Evolutionary conservation across 1,284 basidiomycete species (phyloP).

Genomic region (Ceratobasidium sp.): DNA sequence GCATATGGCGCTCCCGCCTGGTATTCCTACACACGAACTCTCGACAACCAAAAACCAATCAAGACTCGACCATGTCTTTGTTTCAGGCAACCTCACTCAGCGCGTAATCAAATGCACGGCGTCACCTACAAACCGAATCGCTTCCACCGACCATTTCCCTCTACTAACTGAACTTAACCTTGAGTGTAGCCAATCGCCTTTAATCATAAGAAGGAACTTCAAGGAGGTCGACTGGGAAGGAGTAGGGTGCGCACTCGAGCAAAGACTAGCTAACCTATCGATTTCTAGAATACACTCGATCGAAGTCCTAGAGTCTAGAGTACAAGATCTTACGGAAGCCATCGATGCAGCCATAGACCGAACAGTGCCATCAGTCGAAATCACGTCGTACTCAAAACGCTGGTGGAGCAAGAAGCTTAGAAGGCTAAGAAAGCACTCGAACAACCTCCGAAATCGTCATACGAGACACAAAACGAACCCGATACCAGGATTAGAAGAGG

Average conservation of each 20-base stretch:
- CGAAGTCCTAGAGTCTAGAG: too few relatives aligned
- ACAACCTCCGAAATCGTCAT: not conserved
- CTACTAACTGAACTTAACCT: not conserved
- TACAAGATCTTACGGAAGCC: too few relatives aligned
- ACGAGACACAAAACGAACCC: conserved; percentile 12
- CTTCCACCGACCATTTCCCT: conserved; percentile 9
- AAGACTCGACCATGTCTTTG: conserved; percentile 16
- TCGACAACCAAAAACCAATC: not conserved
- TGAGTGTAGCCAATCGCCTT: not conserved
- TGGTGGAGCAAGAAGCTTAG: conserved; percentile 42
- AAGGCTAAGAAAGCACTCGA: conserved; percentile 20
- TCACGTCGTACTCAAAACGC: too few relatives aligned
- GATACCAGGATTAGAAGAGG: not conserved
- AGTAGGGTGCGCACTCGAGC: too few relatives aligned
- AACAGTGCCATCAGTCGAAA: too few relatives aligned
- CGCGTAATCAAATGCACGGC: not conserved
- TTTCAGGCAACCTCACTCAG: not conserved
- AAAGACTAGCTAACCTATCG: too few relatives aligned
- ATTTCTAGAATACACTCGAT: too few relatives aligned
- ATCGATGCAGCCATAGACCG: too few relatives aligned
- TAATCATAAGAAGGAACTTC: not conserved
- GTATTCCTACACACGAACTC: not conserved
- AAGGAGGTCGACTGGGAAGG: conserved; percentile 35
- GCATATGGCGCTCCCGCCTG: not conserved
- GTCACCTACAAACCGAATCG: not conserved